A percentile compares a stretch with the other conserved stretches of the same genome.
Evolutionary conservation across 176 grass and related monocot species (phyloP).

Genomic region (Lolium multiflorum): DNA sequence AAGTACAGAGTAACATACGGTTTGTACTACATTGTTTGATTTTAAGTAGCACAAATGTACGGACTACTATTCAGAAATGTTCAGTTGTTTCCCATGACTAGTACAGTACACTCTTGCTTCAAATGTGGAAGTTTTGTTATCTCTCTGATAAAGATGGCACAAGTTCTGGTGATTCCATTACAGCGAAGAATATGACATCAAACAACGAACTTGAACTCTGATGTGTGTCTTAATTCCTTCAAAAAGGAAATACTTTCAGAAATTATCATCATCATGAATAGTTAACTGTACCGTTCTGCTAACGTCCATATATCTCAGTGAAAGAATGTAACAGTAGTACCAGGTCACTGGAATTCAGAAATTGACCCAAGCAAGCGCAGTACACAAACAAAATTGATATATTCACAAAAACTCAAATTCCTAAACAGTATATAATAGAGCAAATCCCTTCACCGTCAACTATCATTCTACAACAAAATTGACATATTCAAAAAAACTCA

Average conservation of each 20-base stretch:
- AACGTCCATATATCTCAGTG: neutral
- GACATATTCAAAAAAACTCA: too few relatives aligned
- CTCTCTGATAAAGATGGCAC: neutral
- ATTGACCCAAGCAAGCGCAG: neutral
- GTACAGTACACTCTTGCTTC: neutral
- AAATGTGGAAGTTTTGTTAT: neutral
- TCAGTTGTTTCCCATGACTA: neutral
- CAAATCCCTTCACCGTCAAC: neutral
- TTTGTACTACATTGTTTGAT: conserved; percentile 36
- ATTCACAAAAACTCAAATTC: neutral
- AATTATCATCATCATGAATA: neutral
- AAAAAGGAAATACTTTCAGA: too few relatives aligned
- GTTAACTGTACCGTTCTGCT: neutral
- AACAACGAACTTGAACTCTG: neutral
- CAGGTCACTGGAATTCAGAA: neutral
- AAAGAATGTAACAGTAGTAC: neutral
- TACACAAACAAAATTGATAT: neutral
- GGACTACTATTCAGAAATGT: neutral
- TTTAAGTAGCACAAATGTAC: neutral
- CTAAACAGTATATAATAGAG: neutral
- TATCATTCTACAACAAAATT: neutral
- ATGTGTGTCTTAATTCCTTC: neutral
- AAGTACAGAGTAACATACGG: neutral
- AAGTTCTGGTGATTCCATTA: neutral
- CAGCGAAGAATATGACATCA: neutral